A percentile compares a stretch with the other conserved stretches of the same genome.
phyloP scores from a whole-genome alignment of 495 filamentous ascomycete genomes.

The Entonaema liquescens region DNA sequence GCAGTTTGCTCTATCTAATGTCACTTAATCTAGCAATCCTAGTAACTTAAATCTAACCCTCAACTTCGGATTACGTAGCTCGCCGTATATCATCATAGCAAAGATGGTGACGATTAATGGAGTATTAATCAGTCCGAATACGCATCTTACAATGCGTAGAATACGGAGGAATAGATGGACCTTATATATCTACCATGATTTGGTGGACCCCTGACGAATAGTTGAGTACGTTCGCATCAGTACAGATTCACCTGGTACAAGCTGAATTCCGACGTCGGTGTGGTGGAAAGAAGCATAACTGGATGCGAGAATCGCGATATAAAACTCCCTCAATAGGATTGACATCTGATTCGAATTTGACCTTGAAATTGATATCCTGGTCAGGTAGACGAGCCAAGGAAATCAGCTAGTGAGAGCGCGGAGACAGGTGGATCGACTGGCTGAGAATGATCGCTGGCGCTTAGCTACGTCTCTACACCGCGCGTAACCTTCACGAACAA shows the following conservation, averaged over 20 bases:
- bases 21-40: background rate
- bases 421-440: conserved; percentile 33
- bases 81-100: background rate
- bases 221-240: background rate
- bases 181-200: background rate
- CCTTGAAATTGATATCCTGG: conserved; percentile 14
- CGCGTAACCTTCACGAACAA: conserved; percentile 39
- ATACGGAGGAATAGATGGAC: background rate
- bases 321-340: conserved; percentile 12
- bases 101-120: background rate
- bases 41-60: background rate
- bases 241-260: background rate
- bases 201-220: background rate
- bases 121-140: background rate
- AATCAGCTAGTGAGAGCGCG: conserved; percentile 25
- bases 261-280: background rate
- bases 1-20: conserved; percentile 2
- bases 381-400: conserved; percentile 24
- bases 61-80: background rate
- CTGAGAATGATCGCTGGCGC: conserved; percentile 36
- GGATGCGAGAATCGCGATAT: background rate
- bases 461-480: conserved; percentile 35
- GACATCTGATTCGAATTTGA: conserved; percentile 3
- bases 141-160: background rate
- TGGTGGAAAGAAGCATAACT: background rate